Conservation (phyloP, 306 rosid genomes). For the Pyrus pyrifolia region DNA sequence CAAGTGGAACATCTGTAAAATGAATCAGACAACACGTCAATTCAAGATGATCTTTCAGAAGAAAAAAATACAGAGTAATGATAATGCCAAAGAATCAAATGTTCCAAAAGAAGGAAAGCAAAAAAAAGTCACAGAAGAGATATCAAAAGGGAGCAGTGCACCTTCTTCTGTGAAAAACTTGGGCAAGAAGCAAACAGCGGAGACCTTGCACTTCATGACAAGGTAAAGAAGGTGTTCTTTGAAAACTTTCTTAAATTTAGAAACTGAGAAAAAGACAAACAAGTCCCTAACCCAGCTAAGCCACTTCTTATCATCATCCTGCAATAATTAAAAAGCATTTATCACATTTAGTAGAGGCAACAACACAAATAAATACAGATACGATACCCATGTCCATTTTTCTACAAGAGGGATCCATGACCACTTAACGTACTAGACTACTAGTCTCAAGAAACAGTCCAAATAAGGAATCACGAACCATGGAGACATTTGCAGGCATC, state of each 20-base stretch:
- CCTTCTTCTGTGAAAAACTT: conserved; percentile 78
- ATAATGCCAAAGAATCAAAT: not conserved
- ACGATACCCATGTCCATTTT: not conserved
- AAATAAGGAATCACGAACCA: conserved; percentile 41
- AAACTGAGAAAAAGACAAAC: conserved; percentile 63
- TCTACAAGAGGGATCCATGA: not conserved
- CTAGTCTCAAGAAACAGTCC: conserved; percentile 5
- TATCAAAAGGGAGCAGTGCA: conserved; percentile 22
- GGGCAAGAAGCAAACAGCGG: conserved; percentile 53
- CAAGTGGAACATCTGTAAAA: conserved; percentile 60
- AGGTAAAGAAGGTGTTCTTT: conserved; percentile 61
- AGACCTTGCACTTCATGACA: conserved; percentile 47
- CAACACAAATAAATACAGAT: conserved; percentile 1
- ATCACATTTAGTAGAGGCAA: conserved; percentile 5
- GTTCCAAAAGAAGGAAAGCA: not conserved
- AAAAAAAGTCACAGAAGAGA: conserved; percentile 1
- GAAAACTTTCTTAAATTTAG: conserved; percentile 53
- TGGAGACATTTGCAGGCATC: conserved; percentile 35
- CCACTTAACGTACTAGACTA: conserved; percentile 7
- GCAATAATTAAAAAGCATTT: conserved; percentile 25
- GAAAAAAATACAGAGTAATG: not conserved
- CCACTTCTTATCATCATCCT: conserved; percentile 64
- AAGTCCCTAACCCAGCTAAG: conserved; percentile 48
- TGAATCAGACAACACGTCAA: conserved; percentile 12
- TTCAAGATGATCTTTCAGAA: not conserved